These are phyloP conservation scores for Aspergillus nidulans DNA, from an alignment of 495 filamentous ascomycete genomes.

Conservation along the genomic window DNA sequence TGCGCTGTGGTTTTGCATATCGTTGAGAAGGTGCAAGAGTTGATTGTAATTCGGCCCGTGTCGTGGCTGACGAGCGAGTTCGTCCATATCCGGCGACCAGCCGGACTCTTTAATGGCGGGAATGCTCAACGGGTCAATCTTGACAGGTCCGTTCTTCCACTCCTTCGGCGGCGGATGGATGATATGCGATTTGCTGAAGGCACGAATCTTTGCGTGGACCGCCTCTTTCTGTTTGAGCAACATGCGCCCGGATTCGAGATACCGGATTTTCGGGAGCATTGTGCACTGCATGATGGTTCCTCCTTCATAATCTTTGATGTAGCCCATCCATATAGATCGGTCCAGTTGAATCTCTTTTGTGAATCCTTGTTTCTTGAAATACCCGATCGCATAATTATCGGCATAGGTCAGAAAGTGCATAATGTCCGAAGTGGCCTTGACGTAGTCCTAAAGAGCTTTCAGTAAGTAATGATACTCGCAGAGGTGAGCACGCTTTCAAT, in stretches of 20 bases:
- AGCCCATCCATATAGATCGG: constrained; percentile 93
- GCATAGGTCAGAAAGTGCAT: constrained; percentile 99
- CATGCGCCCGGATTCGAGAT: constrained; percentile 92
- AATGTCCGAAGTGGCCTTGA: constrained; percentile 91
- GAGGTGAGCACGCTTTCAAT: neutral
- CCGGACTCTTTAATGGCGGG: constrained; percentile 82
- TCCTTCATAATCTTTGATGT: constrained; percentile 99
- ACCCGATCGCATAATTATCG: constrained; percentile 98
- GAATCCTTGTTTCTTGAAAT: constrained; percentile 99
- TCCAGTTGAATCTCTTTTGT: constrained; percentile 97
- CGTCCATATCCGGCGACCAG: constrained; percentile 97
- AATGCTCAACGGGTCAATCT: constrained; percentile 78
- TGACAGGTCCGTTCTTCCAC: constrained; percentile 66
- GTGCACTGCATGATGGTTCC: constrained; percentile 99
- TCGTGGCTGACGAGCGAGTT: constrained; percentile 90
- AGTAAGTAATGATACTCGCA: constrained; percentile 8
- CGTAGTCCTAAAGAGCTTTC: constrained; percentile 64
- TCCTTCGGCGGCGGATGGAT: constrained; percentile 79
- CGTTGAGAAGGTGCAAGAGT: constrained; percentile 86
- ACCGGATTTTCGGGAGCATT: constrained; percentile 93
- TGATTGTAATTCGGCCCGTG: constrained; percentile 96
- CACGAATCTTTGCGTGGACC: constrained; percentile 89
- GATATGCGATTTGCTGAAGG: constrained; percentile 82
- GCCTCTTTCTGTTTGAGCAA: constrained; percentile 94
- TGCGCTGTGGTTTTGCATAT: constrained; percentile 86